Conservation (phyloP, 148 eudicot species). For the Nepenthes mirabilis region DNA sequence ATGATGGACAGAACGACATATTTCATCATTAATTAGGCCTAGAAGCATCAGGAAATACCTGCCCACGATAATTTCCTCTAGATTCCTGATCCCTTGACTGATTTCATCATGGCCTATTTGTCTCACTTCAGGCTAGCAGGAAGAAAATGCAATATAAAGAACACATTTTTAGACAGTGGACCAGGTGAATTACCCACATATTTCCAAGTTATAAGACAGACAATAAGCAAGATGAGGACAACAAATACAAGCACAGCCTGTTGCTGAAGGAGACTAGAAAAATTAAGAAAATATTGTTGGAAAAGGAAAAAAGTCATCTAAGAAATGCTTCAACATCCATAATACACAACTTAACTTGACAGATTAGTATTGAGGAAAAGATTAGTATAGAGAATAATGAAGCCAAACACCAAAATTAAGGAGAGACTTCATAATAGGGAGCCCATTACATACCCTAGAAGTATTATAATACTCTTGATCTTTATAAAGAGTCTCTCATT, state of each 20-base stretch:
- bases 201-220: too few relatives aligned
- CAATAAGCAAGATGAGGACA: too few relatives aligned
- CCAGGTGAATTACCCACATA: neutral
- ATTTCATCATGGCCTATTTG: slow-evolving; percentile 32
- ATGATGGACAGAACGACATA: too few relatives aligned
- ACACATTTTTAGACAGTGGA: neutral
- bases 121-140: slow-evolving; percentile 31
- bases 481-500: slow-evolving; percentile 51
- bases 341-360: neutral
- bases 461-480: slow-evolving; percentile 47
- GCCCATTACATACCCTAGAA: slow-evolving; percentile 28
- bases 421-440: slow-evolving; percentile 2
- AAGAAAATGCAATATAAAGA: neutral
- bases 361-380: neutral
- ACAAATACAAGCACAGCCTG: too few relatives aligned
- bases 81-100: slow-evolving; percentile 21
- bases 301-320: too few relatives aligned
- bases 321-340: too few relatives aligned
- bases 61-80: slow-evolving; percentile 26
- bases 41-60: slow-evolving; percentile 24
- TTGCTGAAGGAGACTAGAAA: too few relatives aligned
- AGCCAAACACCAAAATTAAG: neutral
- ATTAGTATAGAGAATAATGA: neutral
- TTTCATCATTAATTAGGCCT: neutral
- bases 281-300: too few relatives aligned